A percentile compares a stretch with the other conserved stretches of the same genome.
Conservation (phyloP, 139 green algal genomes). For the Astrephomene gubernaculifera region DNA sequence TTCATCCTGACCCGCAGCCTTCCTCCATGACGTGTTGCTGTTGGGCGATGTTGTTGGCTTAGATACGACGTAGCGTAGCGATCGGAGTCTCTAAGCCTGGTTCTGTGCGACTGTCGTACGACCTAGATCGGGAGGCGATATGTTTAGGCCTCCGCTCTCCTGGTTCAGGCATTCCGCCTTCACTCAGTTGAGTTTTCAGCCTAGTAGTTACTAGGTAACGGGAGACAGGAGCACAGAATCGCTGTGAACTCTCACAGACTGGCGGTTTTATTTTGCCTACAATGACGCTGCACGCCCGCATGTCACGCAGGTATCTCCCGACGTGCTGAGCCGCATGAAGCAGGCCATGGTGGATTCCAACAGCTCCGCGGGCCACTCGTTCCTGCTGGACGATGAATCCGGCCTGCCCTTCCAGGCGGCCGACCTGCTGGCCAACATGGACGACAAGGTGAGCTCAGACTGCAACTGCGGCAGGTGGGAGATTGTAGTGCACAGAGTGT, state of each 20-base stretch:
- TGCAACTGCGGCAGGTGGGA: too few relatives aligned
- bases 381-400: conserved; percentile 98
- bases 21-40: not conserved
- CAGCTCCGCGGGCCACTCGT: conserved; percentile 83
- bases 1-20: not conserved
- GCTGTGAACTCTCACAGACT: not conserved
- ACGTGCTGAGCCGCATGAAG: conserved; percentile 92
- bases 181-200: too few relatives aligned
- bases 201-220: too few relatives aligned
- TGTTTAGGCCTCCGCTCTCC: too few relatives aligned
- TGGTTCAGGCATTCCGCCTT: too few relatives aligned
- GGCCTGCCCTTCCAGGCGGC: conserved; percentile 84
- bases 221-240: not conserved
- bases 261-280: too few relatives aligned
- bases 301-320: conserved; percentile 37
- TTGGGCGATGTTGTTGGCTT: not conserved
- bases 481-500: too few relatives aligned
- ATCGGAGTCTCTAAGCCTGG: too few relatives aligned
- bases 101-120: too few relatives aligned
- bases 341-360: conserved; percentile 90
- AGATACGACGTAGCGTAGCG: not conserved
- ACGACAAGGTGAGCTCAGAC: conserved; percentile 75
- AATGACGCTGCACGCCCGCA: not conserved
- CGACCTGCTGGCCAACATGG: conserved; percentile 68
- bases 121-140: too few relatives aligned